Conservation (phyloP, 2,329 filamentous ascomycete species). For the Pseudogymnoascus sp. region DNA sequence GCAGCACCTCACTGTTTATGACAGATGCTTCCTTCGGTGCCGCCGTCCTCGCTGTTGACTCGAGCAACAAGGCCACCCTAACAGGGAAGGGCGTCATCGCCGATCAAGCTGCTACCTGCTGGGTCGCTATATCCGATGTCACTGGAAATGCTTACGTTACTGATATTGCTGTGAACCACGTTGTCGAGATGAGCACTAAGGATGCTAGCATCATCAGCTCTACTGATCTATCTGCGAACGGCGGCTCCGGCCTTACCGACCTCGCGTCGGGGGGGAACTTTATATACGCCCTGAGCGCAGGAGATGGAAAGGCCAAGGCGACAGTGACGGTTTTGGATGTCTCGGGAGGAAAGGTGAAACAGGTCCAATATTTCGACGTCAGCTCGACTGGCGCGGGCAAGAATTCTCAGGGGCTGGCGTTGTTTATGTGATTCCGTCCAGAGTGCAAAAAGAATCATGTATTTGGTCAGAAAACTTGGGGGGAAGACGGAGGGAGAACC, state of each 20-base stretch:
- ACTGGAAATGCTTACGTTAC: constrained; percentile 50
- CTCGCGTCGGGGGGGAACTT: constrained; percentile 44
- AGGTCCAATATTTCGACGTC: not conserved
- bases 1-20: constrained; percentile 36
- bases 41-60: constrained; percentile 37
- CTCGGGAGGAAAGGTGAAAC: not conserved
- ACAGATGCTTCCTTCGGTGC: constrained; percentile 53
- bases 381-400: not conserved
- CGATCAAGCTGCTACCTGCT: constrained; percentile 51
- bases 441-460: not conserved
- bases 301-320: constrained; percentile 19
- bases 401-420: not conserved
- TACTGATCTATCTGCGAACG: constrained; percentile 35
- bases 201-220: constrained; percentile 40
- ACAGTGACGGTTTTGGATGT: constrained; percentile 36
- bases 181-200: constrained; percentile 47
- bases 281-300: constrained; percentile 44
- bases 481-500: not conserved
- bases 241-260: constrained; percentile 49
- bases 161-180: constrained; percentile 42
- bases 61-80: constrained; percentile 29
- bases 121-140: constrained; percentile 42
- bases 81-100: constrained; percentile 36
- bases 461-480: not conserved
- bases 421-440: not conserved